Conservation (phyloP, 73 alveolate species). For the Tetrahymena thermophila region DNA sequence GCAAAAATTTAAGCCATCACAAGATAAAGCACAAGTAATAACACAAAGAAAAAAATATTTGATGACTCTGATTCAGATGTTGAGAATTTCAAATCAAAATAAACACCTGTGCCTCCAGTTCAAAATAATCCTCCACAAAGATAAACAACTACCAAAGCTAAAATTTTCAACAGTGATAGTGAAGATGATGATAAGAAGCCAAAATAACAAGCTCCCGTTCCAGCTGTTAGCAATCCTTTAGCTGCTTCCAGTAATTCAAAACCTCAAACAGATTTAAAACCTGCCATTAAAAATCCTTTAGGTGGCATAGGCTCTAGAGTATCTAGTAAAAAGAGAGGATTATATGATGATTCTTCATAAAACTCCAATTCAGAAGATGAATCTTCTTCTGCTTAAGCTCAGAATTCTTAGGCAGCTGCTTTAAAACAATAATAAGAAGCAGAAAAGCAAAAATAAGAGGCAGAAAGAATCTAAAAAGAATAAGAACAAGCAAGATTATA, state of each 20-base stretch:
- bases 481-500: background rate
- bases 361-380: background rate
- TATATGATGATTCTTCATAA: background rate
- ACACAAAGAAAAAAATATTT: background rate
- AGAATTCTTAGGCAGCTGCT: background rate
- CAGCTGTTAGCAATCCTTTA: background rate
- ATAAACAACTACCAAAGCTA: background rate
- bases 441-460: background rate
- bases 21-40: background rate
- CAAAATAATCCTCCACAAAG: background rate
- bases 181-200: background rate
- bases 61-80: background rate
- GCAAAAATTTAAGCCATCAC: background rate
- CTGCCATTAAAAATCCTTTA: background rate
- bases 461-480: background rate
- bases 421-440: background rate
- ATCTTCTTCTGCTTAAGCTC: background rate
- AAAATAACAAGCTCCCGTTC: background rate
- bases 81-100: background rate
- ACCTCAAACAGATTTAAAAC: background rate
- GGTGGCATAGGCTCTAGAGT: background rate
- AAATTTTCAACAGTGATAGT: background rate
- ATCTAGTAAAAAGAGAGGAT: background rate
- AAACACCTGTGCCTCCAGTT: background rate
- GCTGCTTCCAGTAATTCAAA: background rate